Evolutionary conservation across 139 green algal genomes (phyloP), one percentile per base, ranked within the genome.

Genomic region (Picochlorum costavermella): DNA sequence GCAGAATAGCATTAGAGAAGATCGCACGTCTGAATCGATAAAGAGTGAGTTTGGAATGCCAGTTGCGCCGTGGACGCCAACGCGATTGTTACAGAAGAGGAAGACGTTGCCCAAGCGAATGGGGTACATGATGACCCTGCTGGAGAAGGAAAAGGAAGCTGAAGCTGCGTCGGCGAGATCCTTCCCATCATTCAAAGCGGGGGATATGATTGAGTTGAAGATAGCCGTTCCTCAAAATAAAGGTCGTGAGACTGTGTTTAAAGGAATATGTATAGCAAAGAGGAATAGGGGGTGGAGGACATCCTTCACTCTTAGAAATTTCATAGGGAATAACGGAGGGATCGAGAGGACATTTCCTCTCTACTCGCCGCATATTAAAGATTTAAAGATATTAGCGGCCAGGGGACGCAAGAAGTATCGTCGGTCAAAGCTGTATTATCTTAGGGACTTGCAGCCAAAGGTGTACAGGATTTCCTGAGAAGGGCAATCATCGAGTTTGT

Each of bases 371-470:
- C 70, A 75, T 43, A 63, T 86, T 12, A 44, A 68, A 28, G 62
- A 72, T 17, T 49, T 86, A 2, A 74, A 64, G 51, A 68, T 86
- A 50, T 8, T 83, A 3, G 46, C 68, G n/a, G 31, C 60, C 25
- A 14, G 12, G n/a, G 25, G 25, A 26, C n/a, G 55, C 17, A 65
- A 48, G 14, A 51, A 53, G 25, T 70, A 74, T 14, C 63, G 78
- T 23, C 63, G 80, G 0, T 71, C 80, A 17, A 86, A 86, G 74
- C 71, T 86, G 16, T 86, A 80, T 51, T 86, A 83, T 59, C 56
- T 86, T 0, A 59, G 75, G 4, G 49, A 75, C 44, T 26, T 70
- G 3, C 56, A 68, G 25, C 73, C 74, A n/a, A 72, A 69, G 40
- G 79, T 77, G 49, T 79, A 73, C 28, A 62, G 71, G 16, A 49